These are phyloP conservation scores for Sarocladiaceae sp. DNA, from an alignment of 2,329 filamentous ascomycete genomes.

Conservation along the genomic window DNA sequence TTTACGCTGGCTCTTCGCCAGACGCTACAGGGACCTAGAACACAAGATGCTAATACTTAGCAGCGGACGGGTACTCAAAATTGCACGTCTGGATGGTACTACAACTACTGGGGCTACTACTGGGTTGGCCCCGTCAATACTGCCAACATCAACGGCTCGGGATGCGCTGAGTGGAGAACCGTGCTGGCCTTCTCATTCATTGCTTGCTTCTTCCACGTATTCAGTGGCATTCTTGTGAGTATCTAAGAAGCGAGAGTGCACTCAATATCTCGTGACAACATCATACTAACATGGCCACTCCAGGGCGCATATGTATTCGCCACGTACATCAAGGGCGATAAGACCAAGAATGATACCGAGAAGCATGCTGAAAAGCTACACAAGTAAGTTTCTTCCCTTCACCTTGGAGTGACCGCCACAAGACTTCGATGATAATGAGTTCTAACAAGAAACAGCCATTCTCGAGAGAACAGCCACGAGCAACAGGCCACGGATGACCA, in stretches of 20 bases:
- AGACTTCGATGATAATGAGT: too few species aligned
- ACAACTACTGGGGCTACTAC: conserved; percentile 23
- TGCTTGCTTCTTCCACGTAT: conserved; percentile 16
- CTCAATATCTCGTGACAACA: background rate
- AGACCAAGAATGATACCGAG: background rate
- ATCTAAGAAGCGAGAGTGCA: background rate
- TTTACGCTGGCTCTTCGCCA: background rate
- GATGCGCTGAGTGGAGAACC: conserved; percentile 19
- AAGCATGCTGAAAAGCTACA: background rate
- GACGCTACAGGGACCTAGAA: too few species aligned
- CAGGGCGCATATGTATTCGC: conserved; percentile 9
- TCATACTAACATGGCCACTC: background rate
- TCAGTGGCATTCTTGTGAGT: conserved; percentile 18
- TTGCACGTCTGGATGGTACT: conserved; percentile 19
- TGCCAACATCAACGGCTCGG: conserved; percentile 11
- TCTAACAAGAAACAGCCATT: too few species aligned
- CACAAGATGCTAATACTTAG: too few species aligned
- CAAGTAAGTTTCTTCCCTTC: conserved; percentile 32
- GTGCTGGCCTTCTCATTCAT: conserved; percentile 21
- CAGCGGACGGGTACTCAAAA: conserved; percentile 13
- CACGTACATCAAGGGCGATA: conserved; percentile 5
- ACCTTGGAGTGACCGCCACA: too few species aligned
- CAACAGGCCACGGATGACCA: too few species aligned
- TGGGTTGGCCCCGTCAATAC: conserved; percentile 17
- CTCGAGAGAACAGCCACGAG: too few species aligned